phyloP scores from a whole-genome alignment of 1,284 basidiomycete species.

The Ganoderma meredithae region DNA sequence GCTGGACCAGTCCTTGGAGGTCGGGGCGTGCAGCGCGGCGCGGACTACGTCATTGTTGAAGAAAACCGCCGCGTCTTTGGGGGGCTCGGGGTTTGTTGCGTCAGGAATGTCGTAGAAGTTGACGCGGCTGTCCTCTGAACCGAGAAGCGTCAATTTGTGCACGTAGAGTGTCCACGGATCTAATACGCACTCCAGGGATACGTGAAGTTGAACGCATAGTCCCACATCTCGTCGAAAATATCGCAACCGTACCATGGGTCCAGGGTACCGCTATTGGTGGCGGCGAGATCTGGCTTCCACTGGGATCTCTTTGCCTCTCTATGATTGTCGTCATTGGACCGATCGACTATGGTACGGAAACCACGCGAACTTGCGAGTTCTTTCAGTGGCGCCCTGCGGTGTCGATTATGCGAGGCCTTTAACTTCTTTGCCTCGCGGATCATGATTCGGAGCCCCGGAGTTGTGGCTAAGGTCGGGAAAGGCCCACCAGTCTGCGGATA shows the following conservation, averaged over 20 bases:
- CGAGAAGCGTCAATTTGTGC: neutral
- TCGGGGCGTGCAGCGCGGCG: slow-evolving; percentile 70
- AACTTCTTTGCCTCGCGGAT: slow-evolving; percentile 21
- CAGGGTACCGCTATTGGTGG: slow-evolving; percentile 38
- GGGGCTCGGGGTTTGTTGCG: slow-evolving; percentile 56
- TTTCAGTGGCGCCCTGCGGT: neutral
- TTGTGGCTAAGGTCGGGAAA: slow-evolving; percentile 49
- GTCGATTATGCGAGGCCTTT: neutral
- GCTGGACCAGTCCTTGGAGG: slow-evolving; percentile 60
- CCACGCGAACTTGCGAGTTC: slow-evolving; percentile 15
- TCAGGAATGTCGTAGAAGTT: slow-evolving; percentile 61
- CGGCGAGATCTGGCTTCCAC: slow-evolving; percentile 37
- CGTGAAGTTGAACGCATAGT: slow-evolving; percentile 45
- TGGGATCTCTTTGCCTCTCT: slow-evolving; percentile 26
- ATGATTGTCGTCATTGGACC: slow-evolving; percentile 24
- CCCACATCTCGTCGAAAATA: slow-evolving; percentile 42
- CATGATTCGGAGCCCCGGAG: slow-evolving; percentile 20
- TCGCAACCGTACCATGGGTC: slow-evolving; percentile 45
- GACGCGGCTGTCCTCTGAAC: slow-evolving; percentile 31
- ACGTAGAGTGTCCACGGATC: neutral
- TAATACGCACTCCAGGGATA: slow-evolving; percentile 68
- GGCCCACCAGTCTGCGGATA: slow-evolving; percentile 62
- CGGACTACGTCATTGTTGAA: slow-evolving; percentile 65
- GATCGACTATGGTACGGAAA: slow-evolving; percentile 8
- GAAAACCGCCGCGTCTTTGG: slow-evolving; percentile 58